A percentile compares a stretch with the other conserved stretches of the same genome.
phyloP scores from a whole-genome alignment of 2,329 filamentous ascomycete species.

The Neonectria punicea region DNA sequence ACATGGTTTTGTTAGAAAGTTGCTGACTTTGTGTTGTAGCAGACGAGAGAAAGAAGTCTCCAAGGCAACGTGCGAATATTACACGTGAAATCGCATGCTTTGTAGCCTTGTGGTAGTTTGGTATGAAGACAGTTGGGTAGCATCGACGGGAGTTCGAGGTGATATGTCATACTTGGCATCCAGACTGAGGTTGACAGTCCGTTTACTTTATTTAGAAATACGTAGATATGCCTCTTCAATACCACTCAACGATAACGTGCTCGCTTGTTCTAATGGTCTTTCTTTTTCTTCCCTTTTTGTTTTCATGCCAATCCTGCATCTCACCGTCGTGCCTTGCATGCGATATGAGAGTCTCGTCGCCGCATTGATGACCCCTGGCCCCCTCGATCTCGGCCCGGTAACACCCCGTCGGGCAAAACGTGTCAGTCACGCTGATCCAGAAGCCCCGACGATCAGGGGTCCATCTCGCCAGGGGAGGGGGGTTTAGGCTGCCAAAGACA shows the following conservation, averaged over 20 bases:
- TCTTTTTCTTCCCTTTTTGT: neutral
- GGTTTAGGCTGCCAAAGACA: neutral
- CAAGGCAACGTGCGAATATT: neutral
- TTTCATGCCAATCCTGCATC: neutral
- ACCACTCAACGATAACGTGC: neutral
- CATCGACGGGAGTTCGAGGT: neutral
- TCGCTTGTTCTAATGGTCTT: neutral
- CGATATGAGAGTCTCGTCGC: slow-evolving; percentile 28
- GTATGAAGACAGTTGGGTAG: neutral
- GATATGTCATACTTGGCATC: neutral
- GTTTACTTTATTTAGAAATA: neutral
- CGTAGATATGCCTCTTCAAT: neutral
- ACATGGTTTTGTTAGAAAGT: neutral
- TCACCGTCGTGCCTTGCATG: neutral
- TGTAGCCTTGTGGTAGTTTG: neutral
- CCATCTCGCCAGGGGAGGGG: slow-evolving; percentile 17
- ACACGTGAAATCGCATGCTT: slow-evolving; percentile 11
- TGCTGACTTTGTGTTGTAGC: neutral
- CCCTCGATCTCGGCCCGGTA: slow-evolving; percentile 35
- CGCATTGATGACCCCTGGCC: slow-evolving; percentile 32
- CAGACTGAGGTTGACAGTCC: neutral
- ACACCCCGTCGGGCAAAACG: slow-evolving; percentile 32
- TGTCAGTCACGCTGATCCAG: slow-evolving; percentile 29
- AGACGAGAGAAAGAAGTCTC: neutral
- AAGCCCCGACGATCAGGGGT: slow-evolving; percentile 28